A percentile compares a stretch with the other conserved stretches of the same genome.
These are phyloP conservation scores for Conticribra guillardii DNA, from an alignment of 108 stramenopile species.

Conservation along the genomic window DNA sequence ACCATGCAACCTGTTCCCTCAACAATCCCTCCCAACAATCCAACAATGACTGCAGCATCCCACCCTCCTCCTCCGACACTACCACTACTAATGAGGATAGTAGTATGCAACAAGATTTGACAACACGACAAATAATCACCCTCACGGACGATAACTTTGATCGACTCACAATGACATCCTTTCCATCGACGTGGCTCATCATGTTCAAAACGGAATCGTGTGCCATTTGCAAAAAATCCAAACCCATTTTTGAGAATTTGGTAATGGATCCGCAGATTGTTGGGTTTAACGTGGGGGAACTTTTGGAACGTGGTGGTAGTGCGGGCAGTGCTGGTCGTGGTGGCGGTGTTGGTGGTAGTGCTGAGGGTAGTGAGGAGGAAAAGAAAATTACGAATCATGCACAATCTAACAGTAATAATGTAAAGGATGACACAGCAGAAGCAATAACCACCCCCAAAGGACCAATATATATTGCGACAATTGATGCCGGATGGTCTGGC, in stretches of 20 bases:
- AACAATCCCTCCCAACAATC: too few species aligned
- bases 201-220: conserved; percentile 50
- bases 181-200: conserved; percentile 47
- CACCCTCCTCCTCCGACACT: too few species aligned
- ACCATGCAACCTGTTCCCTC: too few species aligned
- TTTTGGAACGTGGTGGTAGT: too few species aligned
- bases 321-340: too few species aligned
- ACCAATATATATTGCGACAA: conserved; percentile 38
- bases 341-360: too few species aligned
- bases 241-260: conserved; percentile 28
- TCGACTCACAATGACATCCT: conserved; percentile 27
- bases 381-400: too few species aligned
- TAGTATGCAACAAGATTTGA: too few species aligned
- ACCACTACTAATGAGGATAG: too few species aligned
- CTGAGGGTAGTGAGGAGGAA: too few species aligned
- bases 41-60: too few species aligned
- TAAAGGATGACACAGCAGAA: conserved; percentile 3
- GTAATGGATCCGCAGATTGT: conserved; percentile 20
- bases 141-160: conserved; percentile 49
- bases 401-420: neutral
- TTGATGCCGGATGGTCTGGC: conserved; percentile 44
- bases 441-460: too few species aligned
- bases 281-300: conserved; percentile 6
- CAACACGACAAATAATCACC: conserved; percentile 21
- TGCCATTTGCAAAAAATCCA: conserved; percentile 42